Conservation (phyloP, 2,329 filamentous ascomycete genomes). For the Emericellopsis atlantica region DNA sequence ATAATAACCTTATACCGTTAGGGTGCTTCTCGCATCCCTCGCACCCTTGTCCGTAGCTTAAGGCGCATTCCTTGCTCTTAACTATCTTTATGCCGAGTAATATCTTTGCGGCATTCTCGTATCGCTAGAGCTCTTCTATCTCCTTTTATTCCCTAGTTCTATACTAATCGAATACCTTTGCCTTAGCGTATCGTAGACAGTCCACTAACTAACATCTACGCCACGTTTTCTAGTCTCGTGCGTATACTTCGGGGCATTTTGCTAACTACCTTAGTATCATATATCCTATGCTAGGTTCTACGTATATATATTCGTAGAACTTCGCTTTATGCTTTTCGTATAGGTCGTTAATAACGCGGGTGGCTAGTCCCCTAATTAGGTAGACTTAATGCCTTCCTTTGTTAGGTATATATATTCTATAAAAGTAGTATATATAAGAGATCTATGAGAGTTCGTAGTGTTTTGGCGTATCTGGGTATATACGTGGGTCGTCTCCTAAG, state of each 20-base stretch:
- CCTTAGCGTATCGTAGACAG: too few relatives aligned
- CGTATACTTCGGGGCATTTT: not conserved
- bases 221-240: too few relatives aligned
- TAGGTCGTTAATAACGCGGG: too few relatives aligned
- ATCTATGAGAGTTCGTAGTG: not conserved
- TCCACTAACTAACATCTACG: too few relatives aligned
- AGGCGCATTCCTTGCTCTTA: not conserved
- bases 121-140: not conserved
- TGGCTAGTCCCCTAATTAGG: not conserved
- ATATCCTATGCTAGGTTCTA: not conserved
- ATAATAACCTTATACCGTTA: too few relatives aligned
- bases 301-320: not conserved
- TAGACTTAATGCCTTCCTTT: not conserved
- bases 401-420: not conserved
- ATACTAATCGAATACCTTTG: not conserved
- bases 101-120: not conserved
- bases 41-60: too few relatives aligned
- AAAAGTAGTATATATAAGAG: not conserved
- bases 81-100: too few relatives aligned
- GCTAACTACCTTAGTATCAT: not conserved
- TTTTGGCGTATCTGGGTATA: too few relatives aligned
- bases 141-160: not conserved
- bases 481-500: too few relatives aligned
- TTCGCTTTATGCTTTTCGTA: not conserved
- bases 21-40: too few relatives aligned